phyloP scores from a whole-genome alignment of 2,329 filamentous ascomycete genomes.

The Ophiostoma ulmi region DNA sequence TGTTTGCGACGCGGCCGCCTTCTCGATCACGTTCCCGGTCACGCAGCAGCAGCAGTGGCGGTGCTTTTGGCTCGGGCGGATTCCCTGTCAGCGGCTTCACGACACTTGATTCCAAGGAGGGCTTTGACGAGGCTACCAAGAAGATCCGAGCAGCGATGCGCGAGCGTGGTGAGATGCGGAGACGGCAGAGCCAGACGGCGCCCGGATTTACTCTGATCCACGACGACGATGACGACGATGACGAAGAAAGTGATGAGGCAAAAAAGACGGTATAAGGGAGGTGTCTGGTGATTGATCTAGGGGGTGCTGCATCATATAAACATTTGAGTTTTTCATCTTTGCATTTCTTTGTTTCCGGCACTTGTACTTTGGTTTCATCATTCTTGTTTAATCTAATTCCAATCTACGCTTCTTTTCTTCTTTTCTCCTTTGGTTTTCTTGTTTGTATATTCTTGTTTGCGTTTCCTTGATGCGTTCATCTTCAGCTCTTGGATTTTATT shows the following conservation, averaged over 20 bases:
- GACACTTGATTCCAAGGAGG: conserved; percentile 58
- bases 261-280: conserved; percentile 22
- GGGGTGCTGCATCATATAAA: neutral
- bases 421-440: neutral
- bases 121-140: conserved; percentile 75
- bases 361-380: neutral
- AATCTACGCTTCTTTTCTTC: neutral
- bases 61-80: conserved; percentile 54
- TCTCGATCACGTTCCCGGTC: conserved; percentile 79
- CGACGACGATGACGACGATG: conserved; percentile 25
- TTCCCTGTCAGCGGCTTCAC: conserved; percentile 69
- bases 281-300: neutral
- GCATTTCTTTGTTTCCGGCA: neutral
- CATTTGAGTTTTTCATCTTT: neutral
- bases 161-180: conserved; percentile 60
- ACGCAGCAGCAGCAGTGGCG: conserved; percentile 63
- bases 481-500: neutral
- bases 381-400: neutral
- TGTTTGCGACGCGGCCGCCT: conserved; percentile 78
- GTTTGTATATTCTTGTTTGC: neutral
- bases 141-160: conserved; percentile 82
- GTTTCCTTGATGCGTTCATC: neutral
- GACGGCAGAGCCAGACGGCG: conserved; percentile 45
- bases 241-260: conserved; percentile 25
- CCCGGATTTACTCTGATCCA: conserved; percentile 25